These are phyloP conservation scores for Papiliotrema terrestris DNA, from an alignment of 1,284 basidiomycete species.

Conservation along the genomic window DNA sequence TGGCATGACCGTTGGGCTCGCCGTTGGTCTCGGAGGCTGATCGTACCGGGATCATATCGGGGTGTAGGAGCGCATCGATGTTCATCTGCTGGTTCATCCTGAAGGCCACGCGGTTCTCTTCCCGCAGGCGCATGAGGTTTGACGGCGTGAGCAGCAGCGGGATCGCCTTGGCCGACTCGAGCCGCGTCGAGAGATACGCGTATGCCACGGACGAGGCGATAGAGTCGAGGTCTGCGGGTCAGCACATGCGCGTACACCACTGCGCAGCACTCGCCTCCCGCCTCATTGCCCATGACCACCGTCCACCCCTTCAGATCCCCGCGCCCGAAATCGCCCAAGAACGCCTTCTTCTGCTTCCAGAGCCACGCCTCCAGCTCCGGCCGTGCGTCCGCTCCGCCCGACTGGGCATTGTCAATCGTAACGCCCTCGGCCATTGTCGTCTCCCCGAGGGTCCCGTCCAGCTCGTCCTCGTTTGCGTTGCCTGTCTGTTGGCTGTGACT, in stretches of 20 bases:
- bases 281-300: conserved; percentile 85
- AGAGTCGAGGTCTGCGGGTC: conserved; percentile 74
- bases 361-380: conserved; percentile 47
- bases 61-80: conserved; percentile 53
- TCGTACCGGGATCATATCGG: conserved; percentile 42
- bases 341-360: conserved; percentile 50
- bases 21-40: too few relatives aligned
- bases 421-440: neutral
- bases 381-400: neutral
- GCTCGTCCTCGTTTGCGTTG: neutral
- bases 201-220: conserved; percentile 77
- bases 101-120: conserved; percentile 80
- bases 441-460: neutral
- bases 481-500: too few relatives aligned
- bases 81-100: conserved; percentile 57
- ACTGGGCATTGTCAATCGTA: conserved; percentile 1
- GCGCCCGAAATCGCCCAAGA: conserved; percentile 52
- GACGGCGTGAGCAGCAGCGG: conserved; percentile 71
- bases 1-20: too few relatives aligned
- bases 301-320: conserved; percentile 64
- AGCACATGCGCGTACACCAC: neutral
- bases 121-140: conserved; percentile 69
- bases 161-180: conserved; percentile 57
- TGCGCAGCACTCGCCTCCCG: conserved; percentile 64
- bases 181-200: conserved; percentile 63